A percentile compares a stretch with the other conserved stretches of the same genome.
phyloP scores from a whole-genome alignment of 2,329 filamentous ascomycete genomes.

The Phoma sp. region DNA sequence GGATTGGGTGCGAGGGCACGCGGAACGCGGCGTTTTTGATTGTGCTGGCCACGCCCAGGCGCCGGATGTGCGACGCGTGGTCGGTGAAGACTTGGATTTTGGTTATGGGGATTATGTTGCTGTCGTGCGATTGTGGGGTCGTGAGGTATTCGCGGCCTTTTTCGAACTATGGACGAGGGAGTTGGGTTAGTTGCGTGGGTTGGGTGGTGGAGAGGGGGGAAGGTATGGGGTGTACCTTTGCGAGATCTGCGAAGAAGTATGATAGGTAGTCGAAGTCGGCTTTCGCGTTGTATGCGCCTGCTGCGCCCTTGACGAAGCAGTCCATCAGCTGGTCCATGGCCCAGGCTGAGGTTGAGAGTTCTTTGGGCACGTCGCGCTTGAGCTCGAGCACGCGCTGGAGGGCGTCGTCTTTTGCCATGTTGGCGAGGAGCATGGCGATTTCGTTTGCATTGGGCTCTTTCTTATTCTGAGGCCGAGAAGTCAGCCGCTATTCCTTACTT shows the following conservation, averaged over 20 bases:
- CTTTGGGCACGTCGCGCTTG: conserved; percentile 70
- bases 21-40: conserved; percentile 96
- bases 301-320: conserved; percentile 91
- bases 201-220: background rate
- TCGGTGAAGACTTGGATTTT: conserved; percentile 96
- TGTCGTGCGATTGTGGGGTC: conserved; percentile 75
- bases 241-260: conserved; percentile 92
- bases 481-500: conserved; percentile 16
- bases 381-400: conserved; percentile 72
- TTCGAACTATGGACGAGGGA: conserved; percentile 59
- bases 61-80: conserved; percentile 79
- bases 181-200: background rate
- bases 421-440: conserved; percentile 89
- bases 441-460: conserved; percentile 84
- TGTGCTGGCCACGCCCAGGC: conserved; percentile 92
- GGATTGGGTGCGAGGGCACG: conserved; percentile 70
- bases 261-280: conserved; percentile 92
- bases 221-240: conserved; percentile 56
- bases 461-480: conserved; percentile 58
- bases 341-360: conserved; percentile 72
- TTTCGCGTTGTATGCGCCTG: conserved; percentile 79
- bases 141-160: conserved; percentile 78
- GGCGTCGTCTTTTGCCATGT: conserved; percentile 80
- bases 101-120: conserved; percentile 78
- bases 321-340: conserved; percentile 92